Evolutionary conservation across 305 asterid species (phyloP).

Genomic region (Fraxinus greggii): DNA sequence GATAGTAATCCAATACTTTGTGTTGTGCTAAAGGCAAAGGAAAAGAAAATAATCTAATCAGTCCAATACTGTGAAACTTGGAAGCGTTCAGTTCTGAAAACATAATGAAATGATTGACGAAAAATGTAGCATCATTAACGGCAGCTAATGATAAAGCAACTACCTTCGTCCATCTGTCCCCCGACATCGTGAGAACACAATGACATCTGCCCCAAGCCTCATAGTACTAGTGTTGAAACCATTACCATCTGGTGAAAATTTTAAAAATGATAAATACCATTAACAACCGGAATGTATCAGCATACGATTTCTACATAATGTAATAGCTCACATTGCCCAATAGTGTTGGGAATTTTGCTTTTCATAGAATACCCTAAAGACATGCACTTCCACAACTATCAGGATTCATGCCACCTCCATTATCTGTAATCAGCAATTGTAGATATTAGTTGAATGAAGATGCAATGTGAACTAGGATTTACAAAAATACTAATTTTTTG

Average conservation of each 20-base stretch:
- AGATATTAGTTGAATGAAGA: neutral
- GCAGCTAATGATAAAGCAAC: neutral
- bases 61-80: neutral
- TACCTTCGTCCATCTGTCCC: slow-evolving; percentile 52
- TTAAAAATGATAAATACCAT: neutral
- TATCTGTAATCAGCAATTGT: slow-evolving; percentile 36
- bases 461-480: neutral
- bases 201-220: slow-evolving; percentile 88
- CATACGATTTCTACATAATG: neutral
- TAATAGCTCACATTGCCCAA: slow-evolving; percentile 63
- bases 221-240: slow-evolving; percentile 85
- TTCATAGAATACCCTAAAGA: slow-evolving; percentile 75
- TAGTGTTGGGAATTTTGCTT: slow-evolving; percentile 63
- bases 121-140: neutral
- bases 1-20: slow-evolving; percentile 73
- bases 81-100: neutral
- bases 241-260: slow-evolving; percentile 59
- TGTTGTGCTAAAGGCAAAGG: slow-evolving; percentile 40
- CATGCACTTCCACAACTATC: slow-evolving; percentile 75
- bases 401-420: slow-evolving; percentile 85
- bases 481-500: neutral
- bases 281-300: neutral
- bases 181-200: slow-evolving; percentile 65
- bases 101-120: neutral
- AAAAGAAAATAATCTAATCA: neutral